These are phyloP conservation scores for Fistulinella cinereoalba DNA, from an alignment of 1,284 basidiomycete genomes.

Conservation along the genomic window DNA sequence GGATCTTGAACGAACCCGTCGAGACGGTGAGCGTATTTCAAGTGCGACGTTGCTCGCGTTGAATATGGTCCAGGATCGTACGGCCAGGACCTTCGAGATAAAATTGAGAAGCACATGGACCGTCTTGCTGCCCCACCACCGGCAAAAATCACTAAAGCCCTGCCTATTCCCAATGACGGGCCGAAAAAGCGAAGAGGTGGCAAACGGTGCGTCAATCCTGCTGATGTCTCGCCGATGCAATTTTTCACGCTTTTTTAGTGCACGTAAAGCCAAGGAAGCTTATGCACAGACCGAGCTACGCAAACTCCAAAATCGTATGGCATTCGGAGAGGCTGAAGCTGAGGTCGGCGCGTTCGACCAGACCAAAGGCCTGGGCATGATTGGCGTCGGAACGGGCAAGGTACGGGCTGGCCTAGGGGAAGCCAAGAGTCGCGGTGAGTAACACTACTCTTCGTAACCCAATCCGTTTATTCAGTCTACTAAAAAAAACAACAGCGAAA, in stretches of 20 bases:
- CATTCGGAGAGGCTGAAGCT: constrained; percentile 93
- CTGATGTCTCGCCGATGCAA: background rate
- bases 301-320: constrained; percentile 96
- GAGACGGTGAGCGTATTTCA: constrained; percentile 59
- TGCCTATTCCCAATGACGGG: constrained; percentile 96
- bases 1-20: constrained; percentile 78
- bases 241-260: constrained; percentile 46
- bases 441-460: background rate
- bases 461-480: constrained; percentile 4
- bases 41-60: background rate
- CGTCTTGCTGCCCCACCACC: constrained; percentile 93
- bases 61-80: constrained; percentile 56
- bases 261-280: constrained; percentile 95
- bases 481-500: constrained; percentile 65
- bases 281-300: constrained; percentile 96
- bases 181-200: constrained; percentile 95
- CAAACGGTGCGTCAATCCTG: constrained; percentile 59
- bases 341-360: constrained; percentile 97
- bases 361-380: constrained; percentile 96
- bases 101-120: constrained; percentile 90
- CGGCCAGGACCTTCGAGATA: constrained; percentile 76
- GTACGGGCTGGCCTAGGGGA: constrained; percentile 86
- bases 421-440: constrained; percentile 81
- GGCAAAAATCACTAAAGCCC: constrained; percentile 88
- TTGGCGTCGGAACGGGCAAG: constrained; percentile 81